Evolutionary conservation across 2,329 filamentous ascomycete species (phyloP).

Genomic region (Neopestalotiopsis clavispora): DNA sequence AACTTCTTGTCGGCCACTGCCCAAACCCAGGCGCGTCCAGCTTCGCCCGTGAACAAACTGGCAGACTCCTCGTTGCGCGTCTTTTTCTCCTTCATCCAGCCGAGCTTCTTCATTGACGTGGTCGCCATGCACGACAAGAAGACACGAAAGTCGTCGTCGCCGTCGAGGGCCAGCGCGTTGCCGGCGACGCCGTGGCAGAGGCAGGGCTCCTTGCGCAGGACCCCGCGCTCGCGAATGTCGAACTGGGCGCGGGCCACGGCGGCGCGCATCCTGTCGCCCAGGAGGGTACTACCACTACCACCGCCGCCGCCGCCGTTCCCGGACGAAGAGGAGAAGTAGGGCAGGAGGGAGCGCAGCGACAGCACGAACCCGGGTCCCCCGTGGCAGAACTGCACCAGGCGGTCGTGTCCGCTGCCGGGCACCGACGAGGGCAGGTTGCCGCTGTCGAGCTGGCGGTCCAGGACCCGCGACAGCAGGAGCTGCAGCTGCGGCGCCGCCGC

Average conservation of each 20-base stretch:
- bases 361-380: conserved; percentile 68
- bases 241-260: conserved; percentile 56
- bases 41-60: conserved; percentile 34
- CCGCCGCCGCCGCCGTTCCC: too few species aligned
- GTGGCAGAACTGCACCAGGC: conserved; percentile 69
- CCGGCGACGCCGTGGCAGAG: conserved; percentile 70
- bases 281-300: conserved; percentile 17
- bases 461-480: conserved; percentile 55
- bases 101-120: conserved; percentile 21
- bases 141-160: conserved; percentile 24
- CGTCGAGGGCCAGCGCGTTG: conserved; percentile 55
- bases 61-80: conserved; percentile 19
- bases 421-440: conserved; percentile 68
- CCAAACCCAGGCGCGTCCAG: conserved; percentile 34
- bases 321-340: conserved; percentile 53
- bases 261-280: conserved; percentile 56
- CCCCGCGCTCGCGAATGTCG: conserved; percentile 60
- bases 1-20: conserved; percentile 26
- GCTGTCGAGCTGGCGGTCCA: conserved; percentile 63
- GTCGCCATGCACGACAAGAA: conserved; percentile 31
- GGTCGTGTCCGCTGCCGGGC: conserved; percentile 30
- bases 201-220: conserved; percentile 68
- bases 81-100: conserved; percentile 14
- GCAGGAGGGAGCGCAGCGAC: conserved; percentile 60
- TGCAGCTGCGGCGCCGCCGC: conserved; percentile 58